Percentiles rank a stretch among this genome's conserved stretches.
These are phyloP conservation scores for Craspedostauros australis DNA, from an alignment of 108 stramenopile genomes.

Conservation along the genomic window DNA sequence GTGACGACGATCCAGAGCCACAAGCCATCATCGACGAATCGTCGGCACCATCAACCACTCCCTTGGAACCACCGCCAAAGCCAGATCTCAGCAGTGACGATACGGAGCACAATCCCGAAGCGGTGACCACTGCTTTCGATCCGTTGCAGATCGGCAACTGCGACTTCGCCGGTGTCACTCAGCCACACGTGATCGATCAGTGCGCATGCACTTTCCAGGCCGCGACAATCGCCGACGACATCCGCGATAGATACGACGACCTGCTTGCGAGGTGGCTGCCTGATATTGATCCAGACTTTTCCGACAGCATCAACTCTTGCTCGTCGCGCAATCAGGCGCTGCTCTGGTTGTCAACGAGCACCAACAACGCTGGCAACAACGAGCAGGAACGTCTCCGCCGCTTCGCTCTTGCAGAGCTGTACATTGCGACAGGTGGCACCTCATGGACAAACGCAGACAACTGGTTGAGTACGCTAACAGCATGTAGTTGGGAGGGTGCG, in stretches of 20 bases:
- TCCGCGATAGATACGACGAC: constrained; percentile 6
- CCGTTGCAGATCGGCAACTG: constrained; percentile 11
- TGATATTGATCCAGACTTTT: constrained; percentile 9
- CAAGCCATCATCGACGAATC: too few relatives aligned
- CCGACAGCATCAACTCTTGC: constrained; percentile 20
- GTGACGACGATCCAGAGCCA: constrained; percentile 5
- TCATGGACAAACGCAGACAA: constrained; percentile 7
- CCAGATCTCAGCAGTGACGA: constrained; percentile 15
- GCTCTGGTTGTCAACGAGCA: constrained; percentile 22
- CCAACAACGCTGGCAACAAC: constrained; percentile 25
- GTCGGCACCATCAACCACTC: background rate
- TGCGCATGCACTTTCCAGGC: constrained; percentile 11
- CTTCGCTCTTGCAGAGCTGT: constrained; percentile 14
- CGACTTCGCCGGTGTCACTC: constrained; percentile 6
- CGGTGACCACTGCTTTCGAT: constrained; percentile 16
- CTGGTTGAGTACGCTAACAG: constrained; percentile 14
- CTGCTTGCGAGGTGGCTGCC: constrained; percentile 11
- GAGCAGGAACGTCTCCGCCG: constrained; percentile 1
- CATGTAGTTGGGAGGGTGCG: constrained; percentile 24
- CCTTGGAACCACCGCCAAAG: constrained; percentile 11
- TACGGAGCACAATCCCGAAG: constrained; percentile 6
- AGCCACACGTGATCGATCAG: constrained; percentile 32
- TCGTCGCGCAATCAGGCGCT: constrained; percentile 19
- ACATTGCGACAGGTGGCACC: constrained; percentile 11
- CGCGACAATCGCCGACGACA: constrained; percentile 15